Evolutionary conservation across 495 filamentous ascomycete species (phyloP).

Genomic region (Margaritispora aquatica): DNA sequence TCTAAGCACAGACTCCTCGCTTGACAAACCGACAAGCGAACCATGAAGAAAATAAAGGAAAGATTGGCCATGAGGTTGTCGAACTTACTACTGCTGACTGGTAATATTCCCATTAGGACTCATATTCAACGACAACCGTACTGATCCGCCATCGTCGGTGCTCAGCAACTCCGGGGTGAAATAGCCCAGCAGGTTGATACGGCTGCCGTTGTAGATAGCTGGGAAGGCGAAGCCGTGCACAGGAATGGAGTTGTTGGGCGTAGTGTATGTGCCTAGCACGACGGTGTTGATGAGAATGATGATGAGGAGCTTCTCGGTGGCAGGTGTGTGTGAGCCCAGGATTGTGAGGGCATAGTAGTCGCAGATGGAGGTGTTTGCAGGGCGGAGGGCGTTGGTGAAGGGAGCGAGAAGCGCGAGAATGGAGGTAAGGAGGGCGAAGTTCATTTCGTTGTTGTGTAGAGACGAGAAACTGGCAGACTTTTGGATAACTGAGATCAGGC

Average conservation of each 20-base stretch:
- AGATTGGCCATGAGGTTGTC: too few species aligned
- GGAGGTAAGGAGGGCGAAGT: neutral
- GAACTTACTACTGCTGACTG: slow-evolving; percentile 41
- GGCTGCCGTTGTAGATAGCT: slow-evolving; percentile 34
- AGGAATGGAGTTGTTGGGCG: slow-evolving; percentile 33
- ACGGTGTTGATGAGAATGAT: slow-evolving; percentile 46
- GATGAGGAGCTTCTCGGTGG: slow-evolving; percentile 41
- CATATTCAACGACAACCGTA: slow-evolving; percentile 37
- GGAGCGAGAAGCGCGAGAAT: slow-evolving; percentile 25
- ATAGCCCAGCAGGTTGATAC: slow-evolving; percentile 41
- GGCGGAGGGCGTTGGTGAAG: slow-evolving; percentile 8
- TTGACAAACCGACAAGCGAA: neutral
- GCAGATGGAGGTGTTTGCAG: slow-evolving; percentile 35
- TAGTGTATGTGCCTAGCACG: slow-evolving; percentile 44
- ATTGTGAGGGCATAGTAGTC: slow-evolving; percentile 41
- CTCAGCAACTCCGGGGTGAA: slow-evolving; percentile 42
- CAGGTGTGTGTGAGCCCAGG: slow-evolving; percentile 41
- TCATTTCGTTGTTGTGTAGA: neutral
- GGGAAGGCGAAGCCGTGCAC: slow-evolving; percentile 41
- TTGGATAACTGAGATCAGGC: neutral
- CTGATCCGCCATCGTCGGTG: slow-evolving; percentile 31
- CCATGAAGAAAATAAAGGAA: neutral
- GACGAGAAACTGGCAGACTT: neutral
- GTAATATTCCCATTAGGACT: slow-evolving; percentile 31
- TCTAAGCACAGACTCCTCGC: neutral